Evolutionary conservation across 208 protist genomes (phyloP), one percentile per base, ranked within the genome.

Genomic region (Wallacemonas sp.): DNA sequence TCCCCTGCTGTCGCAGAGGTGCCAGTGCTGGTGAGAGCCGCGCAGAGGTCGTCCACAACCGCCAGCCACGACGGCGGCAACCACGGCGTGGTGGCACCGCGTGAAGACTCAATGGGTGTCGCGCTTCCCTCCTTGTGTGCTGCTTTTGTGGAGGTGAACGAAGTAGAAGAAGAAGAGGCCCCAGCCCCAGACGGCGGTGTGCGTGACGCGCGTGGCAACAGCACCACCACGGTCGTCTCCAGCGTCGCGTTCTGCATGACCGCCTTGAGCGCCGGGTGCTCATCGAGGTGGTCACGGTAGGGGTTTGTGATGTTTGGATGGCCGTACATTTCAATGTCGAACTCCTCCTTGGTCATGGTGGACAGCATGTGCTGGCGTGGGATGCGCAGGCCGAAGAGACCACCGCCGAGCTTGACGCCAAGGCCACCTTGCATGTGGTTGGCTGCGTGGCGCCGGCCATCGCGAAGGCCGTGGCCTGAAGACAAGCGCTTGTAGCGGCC

Each of bases 241-340:
- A 91, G 52, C 0, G 33, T 36, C 19, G 90, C 87, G 72, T 93
- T 93, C 61, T 73, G 72, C 85, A 93, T 94, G 12, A 92, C 83
- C n/a, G 60, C 67, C 58, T 78, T 62, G 58, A 96, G 54, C 24
- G 78, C 70, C 0, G 91, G 91, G 57, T 96, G 91, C 52, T 81
- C 72, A 1, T 85, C 65, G 65, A 92, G 52, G 27, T 72, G 69
- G 16, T 87, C 75, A 19, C 91, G 83, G 65, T 96, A 96, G 12
- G 91, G 91, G 70, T 96, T 96, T 12, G 88, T 94, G 61, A 96
- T 96, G 73, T 96, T 93, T 1, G 91, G 91, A 46, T 94, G 88
- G 0, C 91, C 91, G 69, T 92, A 76, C 34, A 94, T 48, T 36
- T 80, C 78, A 33, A 94, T 39, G 1, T 96, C 91, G 46, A 83